Percentiles rank a stretch among this genome's conserved stretches.
Conservation (phyloP, 176 grass and related monocot genomes). For the Aechmea fasciata region DNA sequence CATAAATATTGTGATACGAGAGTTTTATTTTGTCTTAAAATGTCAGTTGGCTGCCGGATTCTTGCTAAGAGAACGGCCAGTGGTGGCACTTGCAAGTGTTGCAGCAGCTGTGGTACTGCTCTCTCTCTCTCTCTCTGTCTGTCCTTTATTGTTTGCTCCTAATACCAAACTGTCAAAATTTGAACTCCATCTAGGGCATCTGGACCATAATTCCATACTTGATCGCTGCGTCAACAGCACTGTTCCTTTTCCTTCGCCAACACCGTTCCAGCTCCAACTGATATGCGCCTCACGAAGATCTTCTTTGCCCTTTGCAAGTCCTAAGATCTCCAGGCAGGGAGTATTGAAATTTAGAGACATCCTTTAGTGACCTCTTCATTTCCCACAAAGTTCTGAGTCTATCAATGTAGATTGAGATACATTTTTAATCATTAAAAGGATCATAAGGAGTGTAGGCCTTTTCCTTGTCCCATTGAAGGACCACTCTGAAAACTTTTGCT, state of each 20-base stretch:
- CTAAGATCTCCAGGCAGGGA: background rate
- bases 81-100: constrained; percentile 67
- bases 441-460: background rate
- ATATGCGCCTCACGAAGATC: constrained; percentile 7
- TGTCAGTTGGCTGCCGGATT: constrained; percentile 55
- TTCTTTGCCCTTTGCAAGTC: constrained; percentile 1
- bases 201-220: constrained; percentile 64
- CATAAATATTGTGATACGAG: constrained; percentile 4
- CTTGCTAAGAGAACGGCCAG: constrained; percentile 54
- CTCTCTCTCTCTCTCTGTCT: background rate
- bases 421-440: background rate
- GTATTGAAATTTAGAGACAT: background rate
- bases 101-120: constrained; percentile 66
- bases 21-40: constrained; percentile 5
- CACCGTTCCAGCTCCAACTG: constrained; percentile 19
- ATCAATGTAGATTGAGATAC: background rate
- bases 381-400: background rate
- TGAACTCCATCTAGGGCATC: constrained; percentile 37
- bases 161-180: background rate
- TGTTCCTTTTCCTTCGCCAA: constrained; percentile 55
- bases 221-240: constrained; percentile 42
- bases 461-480: too few relatives aligned
- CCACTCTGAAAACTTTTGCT: too few relatives aligned
- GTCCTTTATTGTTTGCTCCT: constrained; percentile 11
- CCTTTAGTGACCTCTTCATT: background rate